phyloP scores from a whole-genome alignment of 2,329 filamentous ascomycete genomes.

The Exophiala sideris region DNA sequence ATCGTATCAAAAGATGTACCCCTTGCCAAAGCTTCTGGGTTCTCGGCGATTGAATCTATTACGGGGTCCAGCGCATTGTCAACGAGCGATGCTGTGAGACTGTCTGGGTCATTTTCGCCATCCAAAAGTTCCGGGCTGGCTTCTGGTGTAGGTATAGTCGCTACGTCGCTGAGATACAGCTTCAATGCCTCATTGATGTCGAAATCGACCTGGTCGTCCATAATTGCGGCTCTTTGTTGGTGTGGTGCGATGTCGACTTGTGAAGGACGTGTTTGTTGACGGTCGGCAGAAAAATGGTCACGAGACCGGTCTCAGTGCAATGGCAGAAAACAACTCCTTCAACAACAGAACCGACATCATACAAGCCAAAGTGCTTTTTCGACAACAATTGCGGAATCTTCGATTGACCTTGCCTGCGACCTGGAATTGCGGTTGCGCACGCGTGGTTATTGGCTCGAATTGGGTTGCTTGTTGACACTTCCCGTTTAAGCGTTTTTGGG shows the following conservation, averaged over 20 bases:
- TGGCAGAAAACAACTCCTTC: not conserved
- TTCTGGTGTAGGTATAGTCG: slow-evolving; percentile 77
- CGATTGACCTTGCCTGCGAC: no score
- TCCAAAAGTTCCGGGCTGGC: slow-evolving; percentile 79
- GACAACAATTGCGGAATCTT: not conserved
- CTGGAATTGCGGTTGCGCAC: not conserved
- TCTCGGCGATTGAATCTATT: slow-evolving; percentile 86
- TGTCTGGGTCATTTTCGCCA: slow-evolving; percentile 87
- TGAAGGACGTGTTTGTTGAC: not conserved
- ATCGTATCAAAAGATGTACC: slow-evolving; percentile 82
- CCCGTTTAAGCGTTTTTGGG: not conserved
- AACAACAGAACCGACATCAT: not conserved
- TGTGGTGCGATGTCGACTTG: not conserved
- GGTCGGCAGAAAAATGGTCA: not conserved
- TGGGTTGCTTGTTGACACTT: not conserved
- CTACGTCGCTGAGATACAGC: slow-evolving; percentile 91
- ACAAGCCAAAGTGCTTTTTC: not conserved
- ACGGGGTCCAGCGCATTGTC: slow-evolving; percentile 88
- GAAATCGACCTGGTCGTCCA: slow-evolving; percentile 69
- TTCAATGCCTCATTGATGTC: slow-evolving; percentile 97
- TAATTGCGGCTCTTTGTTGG: slow-evolving; percentile 35
- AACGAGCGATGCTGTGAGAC: slow-evolving; percentile 72
- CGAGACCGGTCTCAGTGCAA: not conserved
- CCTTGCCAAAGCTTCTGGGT: slow-evolving; percentile 80
- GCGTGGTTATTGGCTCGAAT: not conserved